These are phyloP conservation scores for Fulvia fulva DNA, from an alignment of 2,329 filamentous ascomycete species.

Conservation along the genomic window DNA sequence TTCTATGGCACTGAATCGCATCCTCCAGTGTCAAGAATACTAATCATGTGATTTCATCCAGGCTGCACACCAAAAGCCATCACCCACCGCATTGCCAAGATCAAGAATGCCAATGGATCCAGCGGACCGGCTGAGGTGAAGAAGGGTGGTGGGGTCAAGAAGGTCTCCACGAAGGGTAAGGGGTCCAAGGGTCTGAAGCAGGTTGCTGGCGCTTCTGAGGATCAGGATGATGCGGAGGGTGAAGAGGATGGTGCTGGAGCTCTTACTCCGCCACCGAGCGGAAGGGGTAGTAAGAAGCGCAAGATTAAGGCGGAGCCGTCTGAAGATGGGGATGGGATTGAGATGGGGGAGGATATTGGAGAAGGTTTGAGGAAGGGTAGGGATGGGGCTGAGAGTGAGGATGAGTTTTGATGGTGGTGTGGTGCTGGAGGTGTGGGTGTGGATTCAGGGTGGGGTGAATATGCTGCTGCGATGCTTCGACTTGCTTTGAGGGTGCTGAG, in stretches of 20 bases:
- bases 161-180: not conserved
- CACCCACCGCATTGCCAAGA: slow-evolving; percentile 28
- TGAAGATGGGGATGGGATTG: slow-evolving; percentile 20
- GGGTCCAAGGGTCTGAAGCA: too few relatives aligned
- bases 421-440: not conserved
- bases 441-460: not conserved
- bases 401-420: not conserved
- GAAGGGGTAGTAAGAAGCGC: slow-evolving; percentile 1
- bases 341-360: slow-evolving; percentile 27
- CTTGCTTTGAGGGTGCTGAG: not conserved
- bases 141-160: not conserved
- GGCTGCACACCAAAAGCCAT: slow-evolving; percentile 33
- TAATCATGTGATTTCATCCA: too few relatives aligned
- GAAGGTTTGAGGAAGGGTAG: not conserved
- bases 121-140: too few relatives aligned
- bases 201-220: not conserved
- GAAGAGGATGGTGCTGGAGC: not conserved
- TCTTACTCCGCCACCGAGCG: not conserved
- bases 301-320: slow-evolving; percentile 5
- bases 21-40: too few relatives aligned
- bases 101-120: slow-evolving; percentile 18
- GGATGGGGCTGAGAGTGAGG: slow-evolving; percentile 8
- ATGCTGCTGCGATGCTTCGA: not conserved
- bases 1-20: too few relatives aligned
- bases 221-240: not conserved